Evolutionary conservation across 2,329 filamentous ascomycete genomes (phyloP), one percentile per base, ranked within the genome.

Genomic region (Paraphoma sp.): DNA sequence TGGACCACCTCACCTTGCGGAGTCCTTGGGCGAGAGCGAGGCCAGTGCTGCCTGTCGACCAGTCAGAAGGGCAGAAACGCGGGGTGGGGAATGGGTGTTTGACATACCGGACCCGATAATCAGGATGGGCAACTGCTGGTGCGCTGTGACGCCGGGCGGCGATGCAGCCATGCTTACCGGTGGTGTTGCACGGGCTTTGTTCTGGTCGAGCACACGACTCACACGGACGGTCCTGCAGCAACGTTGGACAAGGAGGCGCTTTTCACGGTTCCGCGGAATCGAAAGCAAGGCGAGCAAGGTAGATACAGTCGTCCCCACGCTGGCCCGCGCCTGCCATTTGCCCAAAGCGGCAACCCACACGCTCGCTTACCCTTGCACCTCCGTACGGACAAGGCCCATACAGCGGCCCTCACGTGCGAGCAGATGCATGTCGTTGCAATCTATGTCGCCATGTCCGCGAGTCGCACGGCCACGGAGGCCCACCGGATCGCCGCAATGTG

Each of bases 11-110:
- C 69, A 74, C 71, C 67, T 75, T 74, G 41, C 59, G 59, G 18
- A 77, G 69, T 23, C 72, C 75, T 57, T 74, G 74, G 42, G 71
- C 74, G n/a, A 77, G 67, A 8, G 73, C 72, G 28, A 77, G 72
- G 43, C 74, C 74, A 10, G 72, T 70, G 51, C 61, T 69, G 29
- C 74, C 74, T 75, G 67, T 47, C 51, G 48, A 51, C 42, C 46
- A 48, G 53, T 57, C 29, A 63, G 58, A 56, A 30, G 18, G 45
- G n/a, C 18, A 42, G 14, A 44, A 14, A 16, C 42, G 33, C 41
- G 30, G 45, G 36, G 50, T 38, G 30, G 28, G 48, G 36, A 38
- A 51, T 56, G 55, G 59, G 50, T 51, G 56, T 49, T 47, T 57
- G 49, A 65, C 63, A 33, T 59, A 74, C 72, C 72, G 45, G 73